Evolutionary conservation across 331 rosid genomes (phyloP).

Genomic region (Quercus phellos): DNA sequence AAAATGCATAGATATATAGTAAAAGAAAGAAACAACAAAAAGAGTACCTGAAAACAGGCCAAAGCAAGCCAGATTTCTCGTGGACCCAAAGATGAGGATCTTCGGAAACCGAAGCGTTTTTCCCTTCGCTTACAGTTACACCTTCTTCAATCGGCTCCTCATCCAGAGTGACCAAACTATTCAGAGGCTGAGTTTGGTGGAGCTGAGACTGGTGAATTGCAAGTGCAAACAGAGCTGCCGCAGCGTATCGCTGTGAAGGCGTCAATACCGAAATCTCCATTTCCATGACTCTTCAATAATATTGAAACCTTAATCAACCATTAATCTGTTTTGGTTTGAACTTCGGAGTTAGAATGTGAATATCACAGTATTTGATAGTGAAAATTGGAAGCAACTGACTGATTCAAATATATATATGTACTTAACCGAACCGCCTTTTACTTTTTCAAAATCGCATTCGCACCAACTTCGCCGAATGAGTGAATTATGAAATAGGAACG

Average conservation of each 20-base stretch:
- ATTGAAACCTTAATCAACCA: neutral
- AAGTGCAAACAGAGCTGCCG: constrained; percentile 46
- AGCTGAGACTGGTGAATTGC: constrained; percentile 55
- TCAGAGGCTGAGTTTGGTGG: constrained; percentile 23
- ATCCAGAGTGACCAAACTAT: neutral
- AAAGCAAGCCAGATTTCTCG: constrained; percentile 42
- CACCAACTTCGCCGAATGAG: constrained; percentile 19
- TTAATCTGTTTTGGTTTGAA: too few relatives aligned
- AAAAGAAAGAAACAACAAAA: neutral
- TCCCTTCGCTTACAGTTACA: neutral
- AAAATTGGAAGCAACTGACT: neutral
- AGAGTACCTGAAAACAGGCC: constrained; percentile 47
- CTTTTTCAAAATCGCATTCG: constrained; percentile 23
- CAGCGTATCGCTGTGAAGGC: constrained; percentile 38
- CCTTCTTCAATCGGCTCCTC: constrained; percentile 18
- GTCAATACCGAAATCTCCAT: constrained; percentile 25
- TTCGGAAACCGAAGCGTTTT: constrained; percentile 25
- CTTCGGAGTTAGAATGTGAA: too few relatives aligned
- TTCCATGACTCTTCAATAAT: constrained; percentile 28
- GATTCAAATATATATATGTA: too few relatives aligned
- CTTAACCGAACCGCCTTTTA: too few relatives aligned
- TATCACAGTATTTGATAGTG: neutral
- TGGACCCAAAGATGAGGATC: constrained; percentile 36
- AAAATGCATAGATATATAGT: too few relatives aligned
- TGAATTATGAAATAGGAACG: constrained; percentile 1